Conservation (phyloP, 169 alveolate species). For the Sarcocystis neurona region DNA sequence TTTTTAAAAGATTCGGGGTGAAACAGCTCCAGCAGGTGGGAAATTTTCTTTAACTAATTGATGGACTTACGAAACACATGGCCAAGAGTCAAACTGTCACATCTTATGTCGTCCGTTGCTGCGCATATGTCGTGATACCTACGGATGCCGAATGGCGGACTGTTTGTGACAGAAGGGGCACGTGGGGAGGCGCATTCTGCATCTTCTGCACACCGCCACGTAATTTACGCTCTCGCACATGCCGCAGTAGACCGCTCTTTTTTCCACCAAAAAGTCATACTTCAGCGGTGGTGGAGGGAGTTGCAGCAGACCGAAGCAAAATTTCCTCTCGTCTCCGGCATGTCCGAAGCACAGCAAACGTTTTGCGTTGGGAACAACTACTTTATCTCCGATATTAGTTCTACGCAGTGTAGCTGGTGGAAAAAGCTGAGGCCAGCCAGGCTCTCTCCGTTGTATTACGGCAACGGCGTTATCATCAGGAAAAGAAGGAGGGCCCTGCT, state of each 20-base stretch:
- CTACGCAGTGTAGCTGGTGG: too few relatives aligned
- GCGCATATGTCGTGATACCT: background rate
- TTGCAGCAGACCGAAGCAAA: conserved; percentile 27
- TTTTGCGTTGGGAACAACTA: background rate
- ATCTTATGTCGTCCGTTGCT: background rate
- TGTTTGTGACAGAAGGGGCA: conserved; percentile 50
- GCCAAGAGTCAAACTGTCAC: background rate
- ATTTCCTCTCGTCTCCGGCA: conserved; percentile 32
- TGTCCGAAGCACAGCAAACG: conserved; percentile 47
- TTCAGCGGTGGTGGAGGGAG: conserved; percentile 51
- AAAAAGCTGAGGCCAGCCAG: too few relatives aligned
- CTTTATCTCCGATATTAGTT: too few relatives aligned
- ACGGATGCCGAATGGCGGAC: conserved; percentile 47
- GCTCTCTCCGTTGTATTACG: too few relatives aligned
- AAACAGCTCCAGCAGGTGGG: background rate
- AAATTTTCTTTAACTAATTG: background rate
- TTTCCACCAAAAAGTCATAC: conserved; percentile 37
- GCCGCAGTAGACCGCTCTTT: conserved; percentile 1
- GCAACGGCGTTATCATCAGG: too few relatives aligned
- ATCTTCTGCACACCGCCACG: conserved; percentile 53
- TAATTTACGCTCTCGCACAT: conserved; percentile 15
- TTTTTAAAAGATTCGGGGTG: background rate
- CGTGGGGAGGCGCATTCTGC: conserved; percentile 26
- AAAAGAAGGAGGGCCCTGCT: too few relatives aligned
- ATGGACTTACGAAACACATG: background rate